Evolutionary conservation across 2,329 filamentous ascomycete genomes (phyloP), one percentile per base, ranked within the genome.

Genomic region (Sporothrix brunneoviolacea): DNA sequence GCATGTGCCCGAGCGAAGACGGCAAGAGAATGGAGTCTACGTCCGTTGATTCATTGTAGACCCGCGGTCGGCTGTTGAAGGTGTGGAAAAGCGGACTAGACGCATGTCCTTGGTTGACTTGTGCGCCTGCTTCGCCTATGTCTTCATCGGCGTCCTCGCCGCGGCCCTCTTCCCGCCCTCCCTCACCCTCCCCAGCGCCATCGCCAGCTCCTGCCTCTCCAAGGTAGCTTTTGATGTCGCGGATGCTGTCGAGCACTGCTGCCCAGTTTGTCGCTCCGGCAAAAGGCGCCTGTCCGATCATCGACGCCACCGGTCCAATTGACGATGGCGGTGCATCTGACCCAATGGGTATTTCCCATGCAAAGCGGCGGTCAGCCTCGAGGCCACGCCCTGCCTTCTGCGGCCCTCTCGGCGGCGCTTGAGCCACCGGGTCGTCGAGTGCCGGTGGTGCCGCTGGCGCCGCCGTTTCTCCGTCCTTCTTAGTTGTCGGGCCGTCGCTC

Each of bases 231-330:
- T 70, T 66, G 19, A 72, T 69, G 52, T 71, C 65, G 16, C 61
- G 67, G 37, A 73, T 72, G 50, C 66, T 65, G 35, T 71, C 65
- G 4, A 73, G 67, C 21, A 73, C 57, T 0, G 70, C 64, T 4
- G 65, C 60, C 67, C 69, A 73, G 32, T 68, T 67, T 4, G 70
- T 71, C 4, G 64, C 62, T 0, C 67, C 69, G 13, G 65, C 62
- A 41, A 69, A 71, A 7, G 54, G 54, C 3, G 48, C 44, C 33
- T 55, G 42, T 19, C 44, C 55, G 13, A 53, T 36, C 30, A 55
- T 37, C 10, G n/a, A 18, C 2, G 45, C 12, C 38, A 52, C 49
- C 27, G 15, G 44, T n/a, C 13, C 24, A 8, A 36, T 8, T 10
- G 38, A 3, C 12, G 39, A 8, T 9, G 32, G 8, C n/a, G 35